Conservation (phyloP, 2,329 filamentous ascomycete species). For the Penicillium sp. region DNA sequence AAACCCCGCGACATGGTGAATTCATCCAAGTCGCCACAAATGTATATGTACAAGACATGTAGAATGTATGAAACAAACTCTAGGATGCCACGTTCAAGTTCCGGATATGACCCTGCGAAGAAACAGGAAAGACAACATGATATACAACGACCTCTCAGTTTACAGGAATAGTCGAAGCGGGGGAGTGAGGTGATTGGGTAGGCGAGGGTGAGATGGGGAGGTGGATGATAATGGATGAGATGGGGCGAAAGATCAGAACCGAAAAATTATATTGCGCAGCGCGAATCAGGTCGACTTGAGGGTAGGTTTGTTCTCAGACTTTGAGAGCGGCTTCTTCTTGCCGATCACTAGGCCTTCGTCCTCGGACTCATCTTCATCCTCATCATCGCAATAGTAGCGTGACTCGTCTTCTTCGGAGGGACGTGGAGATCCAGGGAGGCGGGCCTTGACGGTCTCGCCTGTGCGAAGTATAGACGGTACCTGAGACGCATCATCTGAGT, state of each 20-base stretch:
- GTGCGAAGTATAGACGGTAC: slow-evolving; percentile 47
- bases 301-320: slow-evolving; percentile 20
- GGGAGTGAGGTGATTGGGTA: not conserved
- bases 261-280: no score
- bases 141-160: slow-evolving; percentile 24
- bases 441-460: slow-evolving; percentile 46
- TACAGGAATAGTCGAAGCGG: slow-evolving; percentile 16
- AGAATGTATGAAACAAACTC: slow-evolving; percentile 30
- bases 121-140: slow-evolving; percentile 12
- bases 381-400: slow-evolving; percentile 47
- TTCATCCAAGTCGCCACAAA: slow-evolving; percentile 18
- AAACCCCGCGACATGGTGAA: slow-evolving; percentile 5
- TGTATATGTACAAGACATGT: slow-evolving; percentile 42
- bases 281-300: slow-evolving; percentile 1
- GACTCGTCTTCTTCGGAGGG: slow-evolving; percentile 42
- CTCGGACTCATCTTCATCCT: slow-evolving; percentile 48
- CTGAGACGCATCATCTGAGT: slow-evolving; percentile 30
- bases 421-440: slow-evolving; percentile 22
- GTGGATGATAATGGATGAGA: no score
- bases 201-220: not conserved
- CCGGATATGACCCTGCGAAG: slow-evolving; percentile 16
- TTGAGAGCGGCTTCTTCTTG: slow-evolving; percentile 35
- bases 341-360: slow-evolving; percentile 49
- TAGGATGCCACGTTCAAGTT: slow-evolving; percentile 16
- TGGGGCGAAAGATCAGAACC: no score